Conservation (phyloP, 257 asterid genomes). For the Jasminum sambac region DNA sequence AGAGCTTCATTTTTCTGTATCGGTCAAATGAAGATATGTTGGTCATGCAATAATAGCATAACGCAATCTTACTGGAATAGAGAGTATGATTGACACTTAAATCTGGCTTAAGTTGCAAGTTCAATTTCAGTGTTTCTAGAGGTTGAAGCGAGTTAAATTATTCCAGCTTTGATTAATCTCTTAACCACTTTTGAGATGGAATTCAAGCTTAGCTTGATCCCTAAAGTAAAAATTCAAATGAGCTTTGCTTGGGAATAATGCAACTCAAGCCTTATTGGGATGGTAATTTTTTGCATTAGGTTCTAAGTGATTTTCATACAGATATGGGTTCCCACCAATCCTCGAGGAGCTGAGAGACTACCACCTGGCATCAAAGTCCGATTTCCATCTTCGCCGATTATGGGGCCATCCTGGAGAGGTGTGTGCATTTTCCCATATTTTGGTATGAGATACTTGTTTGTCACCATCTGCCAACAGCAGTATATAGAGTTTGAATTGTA, state of each 20-base stretch:
- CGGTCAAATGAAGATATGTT: neutral
- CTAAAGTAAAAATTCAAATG: neutral
- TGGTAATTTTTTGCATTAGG: neutral
- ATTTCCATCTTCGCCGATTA: conserved; percentile 68
- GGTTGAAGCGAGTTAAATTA: neutral
- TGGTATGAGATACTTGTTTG: conserved; percentile 8
- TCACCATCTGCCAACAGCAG: neutral
- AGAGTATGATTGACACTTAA: neutral
- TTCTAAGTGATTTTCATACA: conserved; percentile 33
- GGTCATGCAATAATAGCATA: neutral
- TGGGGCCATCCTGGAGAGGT: conserved; percentile 91
- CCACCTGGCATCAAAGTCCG: conserved; percentile 78
- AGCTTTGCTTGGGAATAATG: neutral
- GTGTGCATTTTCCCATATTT: conserved; percentile 26
- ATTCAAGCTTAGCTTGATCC: neutral
- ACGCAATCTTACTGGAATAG: neutral
- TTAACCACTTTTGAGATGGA: neutral
- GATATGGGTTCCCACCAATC: conserved; percentile 86
- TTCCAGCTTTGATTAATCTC: neutral
- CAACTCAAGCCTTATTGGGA: neutral
- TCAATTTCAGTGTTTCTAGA: neutral
- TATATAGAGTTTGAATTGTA: neutral
- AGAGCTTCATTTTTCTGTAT: neutral
- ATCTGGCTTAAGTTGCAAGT: neutral
- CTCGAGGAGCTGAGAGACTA: conserved; percentile 83